A percentile compares a stretch with the other conserved stretches of the same genome.
Conservation (phyloP, 441 rosid species). For the Raphanus hybrid region DNA sequence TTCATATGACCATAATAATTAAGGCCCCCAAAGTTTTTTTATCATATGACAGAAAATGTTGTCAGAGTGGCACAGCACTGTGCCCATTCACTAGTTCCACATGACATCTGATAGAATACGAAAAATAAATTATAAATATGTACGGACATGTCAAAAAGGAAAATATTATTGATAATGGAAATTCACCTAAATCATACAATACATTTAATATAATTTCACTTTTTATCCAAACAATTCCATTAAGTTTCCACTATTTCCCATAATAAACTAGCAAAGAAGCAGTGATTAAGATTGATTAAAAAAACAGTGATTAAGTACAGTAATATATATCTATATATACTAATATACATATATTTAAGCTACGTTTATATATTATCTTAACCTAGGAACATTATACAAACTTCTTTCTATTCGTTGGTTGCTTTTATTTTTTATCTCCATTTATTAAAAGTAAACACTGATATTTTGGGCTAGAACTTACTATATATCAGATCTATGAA, state of each 20-base stretch:
- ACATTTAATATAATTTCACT: conserved; percentile 28
- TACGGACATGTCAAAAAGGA: conserved; percentile 37
- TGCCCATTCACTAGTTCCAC: conserved; percentile 35
- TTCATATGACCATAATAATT: conserved; percentile 23
- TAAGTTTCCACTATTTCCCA: conserved; percentile 40
- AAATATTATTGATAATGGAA: conserved; percentile 39
- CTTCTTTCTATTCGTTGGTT: conserved; percentile 33
- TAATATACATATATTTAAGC: not conserved
- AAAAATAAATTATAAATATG: conserved; percentile 24
- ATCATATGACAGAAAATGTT: conserved; percentile 29
- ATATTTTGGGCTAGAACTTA: conserved; percentile 34
- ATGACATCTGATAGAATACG: conserved; percentile 28
- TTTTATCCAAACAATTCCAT: conserved; percentile 38
- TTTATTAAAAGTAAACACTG: conserved; percentile 4
- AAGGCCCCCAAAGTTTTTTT: conserved; percentile 10
- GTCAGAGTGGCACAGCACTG: conserved; percentile 37
- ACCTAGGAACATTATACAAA: conserved; percentile 41
- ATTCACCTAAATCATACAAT: conserved; percentile 41
- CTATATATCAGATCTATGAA: conserved; percentile 20
- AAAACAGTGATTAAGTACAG: conserved; percentile 1
- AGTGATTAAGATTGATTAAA: not conserved
- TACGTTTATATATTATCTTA: conserved; percentile 22
- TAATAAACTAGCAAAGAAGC: conserved; percentile 15
- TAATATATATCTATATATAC: conserved; percentile 20
- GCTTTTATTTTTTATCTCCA: not conserved